Percentiles rank a stretch among this genome's conserved stretches.
phyloP scores from a whole-genome alignment of 441 rosid species.

The Cnidoscolus chayamansa region DNA sequence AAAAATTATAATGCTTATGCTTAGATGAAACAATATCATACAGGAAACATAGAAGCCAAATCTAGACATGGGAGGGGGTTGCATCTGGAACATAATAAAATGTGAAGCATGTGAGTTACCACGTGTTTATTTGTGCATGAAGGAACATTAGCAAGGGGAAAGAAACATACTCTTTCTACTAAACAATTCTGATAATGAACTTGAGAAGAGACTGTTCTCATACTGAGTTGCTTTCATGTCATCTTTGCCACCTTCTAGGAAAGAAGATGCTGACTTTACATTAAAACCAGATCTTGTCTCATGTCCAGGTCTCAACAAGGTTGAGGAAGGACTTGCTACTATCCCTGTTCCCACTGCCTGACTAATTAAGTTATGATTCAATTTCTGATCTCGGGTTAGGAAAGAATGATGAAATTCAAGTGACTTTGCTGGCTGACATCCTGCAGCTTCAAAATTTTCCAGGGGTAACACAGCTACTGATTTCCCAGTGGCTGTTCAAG shows the following conservation, averaged over 20 bases:
- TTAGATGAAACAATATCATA: conserved; percentile 16
- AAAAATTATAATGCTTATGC: conserved; percentile 22
- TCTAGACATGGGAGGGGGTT: conserved; percentile 9
- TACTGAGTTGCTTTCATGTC: conserved; percentile 33
- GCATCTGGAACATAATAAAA: conserved; percentile 3
- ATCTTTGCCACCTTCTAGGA: conserved; percentile 30
- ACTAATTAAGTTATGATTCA: conserved; percentile 31
- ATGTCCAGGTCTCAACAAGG: conserved; percentile 27
- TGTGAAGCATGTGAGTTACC: conserved; percentile 14
- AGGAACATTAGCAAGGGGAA: conserved; percentile 8
- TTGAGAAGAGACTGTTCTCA: conserved; percentile 61
- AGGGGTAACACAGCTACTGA: conserved; percentile 28
- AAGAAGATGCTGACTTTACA: conserved; percentile 26
- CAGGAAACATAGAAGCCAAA: conserved; percentile 22
- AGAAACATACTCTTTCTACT: conserved; percentile 44
- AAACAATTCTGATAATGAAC: conserved; percentile 57
- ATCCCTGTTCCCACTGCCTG: conserved; percentile 39
- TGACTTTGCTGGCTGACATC: conserved; percentile 26
- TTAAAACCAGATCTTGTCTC: conserved; percentile 29
- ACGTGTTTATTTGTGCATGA: not conserved
- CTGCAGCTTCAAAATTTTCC: conserved; percentile 31
- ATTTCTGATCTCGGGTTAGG: conserved; percentile 29
- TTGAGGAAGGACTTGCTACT: conserved; percentile 32
- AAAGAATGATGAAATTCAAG: conserved; percentile 31
- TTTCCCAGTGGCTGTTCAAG: conserved; percentile 36